A percentile compares a stretch with the other conserved stretches of the same genome.
Evolutionary conservation across 257 asterid species (phyloP).

Genomic region (Lavandula angustifolia): DNA sequence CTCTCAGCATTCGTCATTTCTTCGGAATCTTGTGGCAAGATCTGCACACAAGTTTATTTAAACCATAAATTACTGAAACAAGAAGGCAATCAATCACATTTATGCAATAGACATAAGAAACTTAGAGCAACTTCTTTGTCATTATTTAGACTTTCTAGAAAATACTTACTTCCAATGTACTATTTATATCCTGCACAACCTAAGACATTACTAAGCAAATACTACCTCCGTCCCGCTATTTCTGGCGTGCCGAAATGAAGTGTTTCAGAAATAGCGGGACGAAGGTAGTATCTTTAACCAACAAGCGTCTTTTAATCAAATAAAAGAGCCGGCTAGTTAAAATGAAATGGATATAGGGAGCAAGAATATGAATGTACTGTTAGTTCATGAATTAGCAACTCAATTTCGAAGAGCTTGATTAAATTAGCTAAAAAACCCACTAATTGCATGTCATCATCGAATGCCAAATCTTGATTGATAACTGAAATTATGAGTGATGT

Average conservation of each 20-base stretch:
- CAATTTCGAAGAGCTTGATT: background rate
- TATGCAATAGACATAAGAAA: slow-evolving; percentile 15
- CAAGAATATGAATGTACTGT: background rate
- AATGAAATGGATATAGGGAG: background rate
- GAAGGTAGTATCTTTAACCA: too few relatives aligned
- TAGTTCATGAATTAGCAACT: background rate
- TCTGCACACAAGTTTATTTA: slow-evolving; percentile 35
- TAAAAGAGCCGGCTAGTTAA: background rate
- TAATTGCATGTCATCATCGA: background rate
- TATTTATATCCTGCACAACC: background rate
- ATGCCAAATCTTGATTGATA: background rate
- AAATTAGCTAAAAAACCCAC: background rate
- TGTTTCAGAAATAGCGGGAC: too few relatives aligned
- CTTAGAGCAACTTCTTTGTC: slow-evolving; percentile 1
- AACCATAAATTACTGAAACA: slow-evolving; percentile 16
- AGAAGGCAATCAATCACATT: background rate
- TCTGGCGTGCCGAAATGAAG: too few relatives aligned
- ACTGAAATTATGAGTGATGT: background rate
- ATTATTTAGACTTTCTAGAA: slow-evolving; percentile 2
- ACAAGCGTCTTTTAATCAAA: background rate
- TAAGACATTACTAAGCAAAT: too few relatives aligned
- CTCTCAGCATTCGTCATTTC: slow-evolving; percentile 31
- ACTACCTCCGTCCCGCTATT: too few relatives aligned
- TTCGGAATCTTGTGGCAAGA: slow-evolving; percentile 33
- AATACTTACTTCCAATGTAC: background rate